Conservation (phyloP, 306 rosid species). For the Arachis hypogaea region DNA sequence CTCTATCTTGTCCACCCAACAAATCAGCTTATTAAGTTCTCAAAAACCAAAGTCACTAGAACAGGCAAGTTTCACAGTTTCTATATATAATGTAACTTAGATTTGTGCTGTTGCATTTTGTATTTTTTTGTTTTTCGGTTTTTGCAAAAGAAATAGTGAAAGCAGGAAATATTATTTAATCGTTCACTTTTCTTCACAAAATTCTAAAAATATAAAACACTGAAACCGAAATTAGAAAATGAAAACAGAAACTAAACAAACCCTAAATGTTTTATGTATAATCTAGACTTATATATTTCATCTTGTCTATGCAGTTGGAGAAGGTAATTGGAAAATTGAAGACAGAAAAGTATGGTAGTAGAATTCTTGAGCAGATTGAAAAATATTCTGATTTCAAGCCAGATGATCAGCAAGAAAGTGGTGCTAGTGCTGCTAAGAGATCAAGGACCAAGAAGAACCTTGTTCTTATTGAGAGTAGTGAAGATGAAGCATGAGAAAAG, state of each 20-base stretch:
- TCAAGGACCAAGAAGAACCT: slow-evolving; percentile 59
- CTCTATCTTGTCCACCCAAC: slow-evolving; percentile 81
- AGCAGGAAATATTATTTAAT: neutral
- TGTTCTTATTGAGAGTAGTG: slow-evolving; percentile 75
- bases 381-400: slow-evolving; percentile 49
- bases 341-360: slow-evolving; percentile 71
- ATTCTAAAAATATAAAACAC: neutral
- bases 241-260: no score
- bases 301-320: slow-evolving; percentile 67
- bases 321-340: slow-evolving; percentile 77
- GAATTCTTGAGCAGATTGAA: slow-evolving; percentile 64
- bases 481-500: slow-evolving; percentile 61
- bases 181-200: neutral
- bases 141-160: neutral
- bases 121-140: neutral
- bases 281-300: slow-evolving; percentile 18
- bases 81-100: slow-evolving; percentile 4
- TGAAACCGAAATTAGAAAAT: no score
- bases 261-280: neutral
- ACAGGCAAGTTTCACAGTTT: slow-evolving; percentile 54
- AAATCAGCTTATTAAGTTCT: slow-evolving; percentile 64
- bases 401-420: slow-evolving; percentile 47
- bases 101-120: slow-evolving; percentile 18
- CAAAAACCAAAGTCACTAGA: slow-evolving; percentile 73
- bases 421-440: slow-evolving; percentile 58